Evolutionary conservation across 192 early-diverging fungal species (phyloP).

Genomic region (Rhizoclosmatium sp.): DNA sequence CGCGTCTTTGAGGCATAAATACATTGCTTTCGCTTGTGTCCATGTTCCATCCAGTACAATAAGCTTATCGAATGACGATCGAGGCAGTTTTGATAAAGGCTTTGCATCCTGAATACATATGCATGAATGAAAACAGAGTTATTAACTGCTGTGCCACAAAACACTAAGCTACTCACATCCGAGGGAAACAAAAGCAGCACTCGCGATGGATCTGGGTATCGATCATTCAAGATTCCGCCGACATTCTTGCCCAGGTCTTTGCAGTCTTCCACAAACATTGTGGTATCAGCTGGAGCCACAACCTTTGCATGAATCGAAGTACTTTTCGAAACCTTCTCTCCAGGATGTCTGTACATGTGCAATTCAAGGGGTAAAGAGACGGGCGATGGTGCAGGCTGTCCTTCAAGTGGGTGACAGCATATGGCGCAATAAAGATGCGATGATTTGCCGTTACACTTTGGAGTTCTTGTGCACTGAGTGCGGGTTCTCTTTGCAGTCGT

Average conservation of each 20-base stretch:
- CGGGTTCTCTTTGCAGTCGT: background rate
- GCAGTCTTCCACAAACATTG: conserved; percentile 60
- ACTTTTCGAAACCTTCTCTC: conserved; percentile 84
- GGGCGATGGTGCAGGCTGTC: background rate
- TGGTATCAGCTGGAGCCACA: conserved; percentile 72
- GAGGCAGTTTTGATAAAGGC: conserved; percentile 72
- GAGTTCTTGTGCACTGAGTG: conserved; percentile 5
- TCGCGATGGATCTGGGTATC: conserved; percentile 70
- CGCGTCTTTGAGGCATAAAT: conserved; percentile 49
- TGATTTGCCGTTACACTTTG: background rate
- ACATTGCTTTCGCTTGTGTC: conserved; percentile 75
- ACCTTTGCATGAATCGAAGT: conserved; percentile 88
- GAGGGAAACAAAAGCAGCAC: conserved; percentile 87
- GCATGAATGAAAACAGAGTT: background rate
- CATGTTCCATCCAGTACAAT: conserved; percentile 98
- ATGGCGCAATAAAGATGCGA: conserved; percentile 18
- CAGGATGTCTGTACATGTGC: conserved; percentile 73
- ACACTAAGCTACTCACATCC: conserved; percentile 53
- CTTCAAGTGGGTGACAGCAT: conserved; percentile 6
- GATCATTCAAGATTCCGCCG: background rate
- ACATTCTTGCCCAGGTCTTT: background rate
- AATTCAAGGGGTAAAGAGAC: conserved; percentile 12
- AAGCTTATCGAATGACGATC: conserved; percentile 71
- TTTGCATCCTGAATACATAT: conserved; percentile 61
- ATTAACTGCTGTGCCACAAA: background rate